These are phyloP conservation scores for Physcomitrium patens DNA, from an alignment of 225 moss, liverwort and hornwort genomes.

Conservation along the genomic window DNA sequence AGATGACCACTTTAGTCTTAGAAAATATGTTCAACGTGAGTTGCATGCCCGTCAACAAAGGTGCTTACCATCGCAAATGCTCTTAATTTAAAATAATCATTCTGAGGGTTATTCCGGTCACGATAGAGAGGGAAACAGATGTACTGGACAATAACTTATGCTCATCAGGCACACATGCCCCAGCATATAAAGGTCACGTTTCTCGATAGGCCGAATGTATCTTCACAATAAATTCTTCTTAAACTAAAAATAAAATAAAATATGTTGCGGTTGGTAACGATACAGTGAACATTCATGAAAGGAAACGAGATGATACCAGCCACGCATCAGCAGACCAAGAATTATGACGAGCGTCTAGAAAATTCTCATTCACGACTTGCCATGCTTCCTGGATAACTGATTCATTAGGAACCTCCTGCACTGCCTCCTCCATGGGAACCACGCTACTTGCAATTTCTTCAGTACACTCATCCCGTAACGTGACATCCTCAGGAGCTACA, in stretches of 20 bases:
- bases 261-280: not conserved
- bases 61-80: not conserved
- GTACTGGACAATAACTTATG: not conserved
- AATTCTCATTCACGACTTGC: slow-evolving; percentile 78
- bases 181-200: not conserved
- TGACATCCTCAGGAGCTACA: slow-evolving; percentile 21
- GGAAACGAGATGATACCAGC: slow-evolving; percentile 45
- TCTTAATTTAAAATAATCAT: no score
- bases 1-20: slow-evolving; percentile 1
- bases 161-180: not conserved
- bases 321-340: slow-evolving; percentile 77
- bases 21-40: not conserved
- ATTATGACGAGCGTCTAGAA: slow-evolving; percentile 79
- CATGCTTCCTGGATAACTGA: slow-evolving; percentile 77
- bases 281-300: not conserved
- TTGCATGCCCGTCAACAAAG: not conserved
- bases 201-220: not conserved
- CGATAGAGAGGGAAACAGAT: no score
- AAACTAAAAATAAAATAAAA: no score
- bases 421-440: slow-evolving; percentile 33
- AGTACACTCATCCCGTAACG: slow-evolving; percentile 32
- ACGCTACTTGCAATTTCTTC: slow-evolving; percentile 35
- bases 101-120: no score
- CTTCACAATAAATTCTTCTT: not conserved
- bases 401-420: slow-evolving; percentile 72